Evolutionary conservation across 2,329 filamentous ascomycete genomes (phyloP), one percentile per base, ranked within the genome.

Genomic region (Stemphylium lycopersici): DNA sequence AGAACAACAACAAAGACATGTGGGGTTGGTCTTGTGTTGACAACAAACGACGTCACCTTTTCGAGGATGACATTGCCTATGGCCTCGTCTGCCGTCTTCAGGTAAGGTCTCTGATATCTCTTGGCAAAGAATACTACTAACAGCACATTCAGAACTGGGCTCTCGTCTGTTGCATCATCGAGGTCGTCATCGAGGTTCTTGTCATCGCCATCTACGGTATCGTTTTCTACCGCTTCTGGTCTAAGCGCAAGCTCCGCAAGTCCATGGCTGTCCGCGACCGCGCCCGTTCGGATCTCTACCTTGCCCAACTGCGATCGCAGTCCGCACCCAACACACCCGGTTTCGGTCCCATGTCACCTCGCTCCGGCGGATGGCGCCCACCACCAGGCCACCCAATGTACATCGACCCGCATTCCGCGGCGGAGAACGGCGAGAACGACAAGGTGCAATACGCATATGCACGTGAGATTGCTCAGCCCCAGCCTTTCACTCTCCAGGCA

Each of bases 1-100:
- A 84, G 71, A 86, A 85, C 70, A 79, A 85, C 61, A 90, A 90
- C 70, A 87, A 96, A 76, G 95, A 99, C 76, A 85, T 99, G 77
- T 99, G 95, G 95, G 93, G 93, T 55, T 99, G 95, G 95, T 87
- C 91, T n/a, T 99, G 95, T 76, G 89, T 93, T 52, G 84, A 96
- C 69, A 98, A 97, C 76, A 86, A 88, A 62, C 87, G 93, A 57
- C 80, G 87, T 50, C 78, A 91, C 45, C 79, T 96, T 48, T 98
- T 93, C 75, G 73, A 86, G 58, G 81, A 93, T 52, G 87, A 95
- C 68, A 85, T 99, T 66, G 83, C 95, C 77, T 99, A 98, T 77
- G 86, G 86, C 22, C 88, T 99, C 45, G 84, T 98, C 63, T 99
- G 95, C 81, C 89, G 93, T 68, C 86, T 99, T 69, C 87, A 90